Percentiles rank a stretch among this genome's conserved stretches.
phyloP scores from a whole-genome alignment of 139 green algal genomes.

The Desmodesmus armatus region DNA sequence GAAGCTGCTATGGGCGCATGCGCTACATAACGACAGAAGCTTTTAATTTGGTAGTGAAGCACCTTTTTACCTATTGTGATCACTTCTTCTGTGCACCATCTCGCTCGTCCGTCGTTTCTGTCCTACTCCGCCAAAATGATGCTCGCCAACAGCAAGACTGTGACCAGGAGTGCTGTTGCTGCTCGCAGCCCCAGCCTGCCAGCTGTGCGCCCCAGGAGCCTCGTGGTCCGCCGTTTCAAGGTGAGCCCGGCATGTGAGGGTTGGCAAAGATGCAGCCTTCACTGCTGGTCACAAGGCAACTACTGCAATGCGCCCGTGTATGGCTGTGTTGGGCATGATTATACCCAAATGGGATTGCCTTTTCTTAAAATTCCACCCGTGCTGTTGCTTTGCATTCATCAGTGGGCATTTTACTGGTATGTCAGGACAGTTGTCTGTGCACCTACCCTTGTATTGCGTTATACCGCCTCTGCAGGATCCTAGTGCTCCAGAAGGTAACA shows the following conservation, averaged over 20 bases:
- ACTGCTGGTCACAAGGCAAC: not conserved
- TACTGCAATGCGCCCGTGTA: not conserved
- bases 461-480: no score
- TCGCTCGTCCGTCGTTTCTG: no score
- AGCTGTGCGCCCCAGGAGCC: not conserved
- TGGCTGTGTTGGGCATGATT: not conserved
- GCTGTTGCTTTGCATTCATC: not conserved
- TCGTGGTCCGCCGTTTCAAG: slow-evolving; percentile 31
- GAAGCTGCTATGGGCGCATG: no score
- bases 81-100: no score
- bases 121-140: slow-evolving; percentile 34
- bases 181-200: slow-evolving; percentile 7
- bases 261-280: no score
- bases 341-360: not conserved
- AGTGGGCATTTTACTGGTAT: not conserved
- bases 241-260: not conserved
- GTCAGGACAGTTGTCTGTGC: not conserved
- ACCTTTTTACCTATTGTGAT: no score
- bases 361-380: not conserved
- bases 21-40: no score
- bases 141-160: slow-evolving; percentile 31
- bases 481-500: no score
- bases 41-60: no score
- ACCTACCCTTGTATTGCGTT: no score
- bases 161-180: slow-evolving; percentile 12